A percentile compares a stretch with the other conserved stretches of the same genome.
These are phyloP conservation scores for Sisymbrium altissimum DNA, from an alignment of 345 rosid genomes.

Conservation along the genomic window DNA sequence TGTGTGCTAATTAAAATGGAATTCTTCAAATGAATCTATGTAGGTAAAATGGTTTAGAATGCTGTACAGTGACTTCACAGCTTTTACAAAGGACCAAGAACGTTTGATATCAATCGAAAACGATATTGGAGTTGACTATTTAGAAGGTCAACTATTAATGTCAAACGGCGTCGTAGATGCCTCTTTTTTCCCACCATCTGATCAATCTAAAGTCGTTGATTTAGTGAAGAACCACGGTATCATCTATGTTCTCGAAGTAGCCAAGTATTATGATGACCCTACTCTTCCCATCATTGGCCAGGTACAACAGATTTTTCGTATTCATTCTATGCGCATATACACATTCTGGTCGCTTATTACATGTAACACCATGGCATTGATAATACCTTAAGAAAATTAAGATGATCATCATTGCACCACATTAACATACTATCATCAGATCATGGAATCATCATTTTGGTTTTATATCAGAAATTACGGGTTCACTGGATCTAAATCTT, in stretches of 20 bases:
- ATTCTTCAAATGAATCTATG: background rate
- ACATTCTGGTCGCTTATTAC: slow-evolving; percentile 22
- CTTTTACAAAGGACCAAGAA: slow-evolving; percentile 80
- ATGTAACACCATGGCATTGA: slow-evolving; percentile 4
- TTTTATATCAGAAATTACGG: background rate
- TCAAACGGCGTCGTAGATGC: slow-evolving; percentile 50
- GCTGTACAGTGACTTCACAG: slow-evolving; percentile 68
- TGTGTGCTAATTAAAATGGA: background rate
- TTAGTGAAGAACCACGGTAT: slow-evolving; percentile 42
- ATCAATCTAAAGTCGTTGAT: slow-evolving; percentile 46
- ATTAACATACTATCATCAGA: background rate
- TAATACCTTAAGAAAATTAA: background rate
- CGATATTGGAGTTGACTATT: slow-evolving; percentile 58
- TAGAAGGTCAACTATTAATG: slow-evolving; percentile 72
- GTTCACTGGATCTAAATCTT: background rate
- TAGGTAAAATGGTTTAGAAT: slow-evolving; percentile 91
- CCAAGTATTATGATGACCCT: slow-evolving; percentile 62
- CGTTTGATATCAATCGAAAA: slow-evolving; percentile 46
- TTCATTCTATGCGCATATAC: slow-evolving; percentile 51
- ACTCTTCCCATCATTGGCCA: slow-evolving; percentile 29
- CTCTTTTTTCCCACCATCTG: slow-evolving; percentile 50
- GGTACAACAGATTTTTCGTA: slow-evolving; percentile 36
- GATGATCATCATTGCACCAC: background rate
- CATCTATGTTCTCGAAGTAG: slow-evolving; percentile 78
- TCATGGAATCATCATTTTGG: background rate